Base-by-base conservation (phyloP, 345 rosid species). In the Aethionema arabicum region DNA sequence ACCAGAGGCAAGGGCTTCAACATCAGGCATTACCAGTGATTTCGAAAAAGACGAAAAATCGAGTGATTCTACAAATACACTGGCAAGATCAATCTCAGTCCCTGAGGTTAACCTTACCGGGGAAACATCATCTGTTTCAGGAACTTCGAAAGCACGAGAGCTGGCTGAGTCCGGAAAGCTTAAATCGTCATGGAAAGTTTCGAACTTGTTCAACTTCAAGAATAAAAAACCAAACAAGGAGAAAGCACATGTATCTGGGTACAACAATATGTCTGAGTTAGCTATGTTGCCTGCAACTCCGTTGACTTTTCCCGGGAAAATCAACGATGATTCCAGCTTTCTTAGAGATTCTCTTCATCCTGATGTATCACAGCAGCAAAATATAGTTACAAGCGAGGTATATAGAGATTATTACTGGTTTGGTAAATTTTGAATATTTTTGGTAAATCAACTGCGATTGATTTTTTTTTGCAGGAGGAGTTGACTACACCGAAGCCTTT, bases 101-200 rank as follows among this genome's bases (percentile, higher is more conserved):
- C 83, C 97, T 66, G 78, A 68, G 43, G 74, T 74, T 16, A 74
- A 71, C 72, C 82, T 77, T 67, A 75, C 65, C 61, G 78, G 74
- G 56, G 83, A 83, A 58, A 73, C 71, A 44, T 56, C 71, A 40
- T 56, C 81, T 9, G 81, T 72, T 63, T 60, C 78, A 7, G 78
- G 77, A 63, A 52, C 57, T 68, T 67, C 76, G 31, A 75, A 72
- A 59, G 15, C 85, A n/a, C 77, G 67, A 83, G 92, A 83, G 59
- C 50, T 60, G 61, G 65, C 68, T 30, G 77, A 82, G 76, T 59
- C 80, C 42, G 80, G 77, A 72, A 80, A 72, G 68, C 38, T 52
- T 58, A 86, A 85, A 79, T 83, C 87, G 32, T 79, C 95, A 52
- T 72, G 89, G 73, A 87, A 80, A 66, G 92, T 90, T 65, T 93